These are phyloP conservation scores for Aegilops tauschii DNA, from an alignment of 176 grass and related monocot genomes.

Conservation along the genomic window DNA sequence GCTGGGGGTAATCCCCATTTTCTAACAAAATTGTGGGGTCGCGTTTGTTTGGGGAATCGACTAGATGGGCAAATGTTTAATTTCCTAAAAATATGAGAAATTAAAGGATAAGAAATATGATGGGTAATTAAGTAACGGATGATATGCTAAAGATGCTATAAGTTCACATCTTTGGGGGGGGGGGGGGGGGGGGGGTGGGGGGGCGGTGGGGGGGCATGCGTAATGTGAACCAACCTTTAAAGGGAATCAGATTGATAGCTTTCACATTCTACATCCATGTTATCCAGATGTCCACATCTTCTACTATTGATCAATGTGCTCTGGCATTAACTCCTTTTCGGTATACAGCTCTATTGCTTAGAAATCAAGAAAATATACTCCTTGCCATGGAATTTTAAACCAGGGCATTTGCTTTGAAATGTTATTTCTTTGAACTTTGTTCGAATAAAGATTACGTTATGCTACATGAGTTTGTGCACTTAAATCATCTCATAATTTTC, in stretches of 20 bases:
- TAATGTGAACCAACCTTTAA: background rate
- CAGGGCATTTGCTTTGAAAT: background rate
- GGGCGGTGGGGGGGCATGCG: background rate
- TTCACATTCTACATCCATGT: slow-evolving; percentile 2
- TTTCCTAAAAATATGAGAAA: too few relatives aligned
- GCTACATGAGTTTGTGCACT: background rate
- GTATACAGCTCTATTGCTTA: background rate
- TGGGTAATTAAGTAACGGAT: too few relatives aligned
- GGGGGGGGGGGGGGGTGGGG: too few relatives aligned
- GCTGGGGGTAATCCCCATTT: too few relatives aligned
- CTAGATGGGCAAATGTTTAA: too few relatives aligned
- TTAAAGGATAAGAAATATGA: too few relatives aligned
- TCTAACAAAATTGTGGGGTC: too few relatives aligned
- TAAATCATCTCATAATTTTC: background rate
- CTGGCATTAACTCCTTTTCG: background rate
- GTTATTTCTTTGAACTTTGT: background rate
- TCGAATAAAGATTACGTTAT: background rate
- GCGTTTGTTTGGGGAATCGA: too few relatives aligned
- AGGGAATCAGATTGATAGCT: background rate
- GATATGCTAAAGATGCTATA: too few relatives aligned
- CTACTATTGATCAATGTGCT: background rate
- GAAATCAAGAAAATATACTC: background rate
- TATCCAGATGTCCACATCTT: background rate
- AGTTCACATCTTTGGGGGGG: too few relatives aligned
- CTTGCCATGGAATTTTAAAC: background rate